Percentiles rank a stretch among this genome's conserved stretches.
These are phyloP conservation scores for Perkinsus chesapeaki DNA, from an alignment of 169 alveolate species.

Conservation along the genomic window DNA sequence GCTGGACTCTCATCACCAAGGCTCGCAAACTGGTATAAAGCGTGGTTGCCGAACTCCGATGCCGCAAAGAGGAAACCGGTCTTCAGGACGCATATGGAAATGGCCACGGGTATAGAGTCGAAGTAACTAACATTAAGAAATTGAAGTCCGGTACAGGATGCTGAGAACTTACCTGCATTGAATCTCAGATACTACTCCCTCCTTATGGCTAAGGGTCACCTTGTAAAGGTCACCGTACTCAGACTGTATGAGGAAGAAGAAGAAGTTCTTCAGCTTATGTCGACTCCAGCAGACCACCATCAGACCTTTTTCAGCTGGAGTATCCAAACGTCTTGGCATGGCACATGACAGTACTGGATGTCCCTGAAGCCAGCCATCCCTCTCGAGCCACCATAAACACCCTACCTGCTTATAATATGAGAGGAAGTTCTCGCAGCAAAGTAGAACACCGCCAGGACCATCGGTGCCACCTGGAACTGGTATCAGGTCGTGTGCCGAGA, in stretches of 20 bases:
- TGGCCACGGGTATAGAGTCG: slow-evolving; percentile 90
- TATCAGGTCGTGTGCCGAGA: slow-evolving; percentile 80
- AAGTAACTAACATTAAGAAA: slow-evolving; percentile 68
- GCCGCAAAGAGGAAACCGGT: slow-evolving; percentile 93
- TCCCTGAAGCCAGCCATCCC: slow-evolving; percentile 32
- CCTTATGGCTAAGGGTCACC: slow-evolving; percentile 71
- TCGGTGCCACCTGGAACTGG: slow-evolving; percentile 89
- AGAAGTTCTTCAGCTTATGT: slow-evolving; percentile 83
- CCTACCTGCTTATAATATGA: slow-evolving; percentile 72
- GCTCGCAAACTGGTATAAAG: slow-evolving; percentile 50
- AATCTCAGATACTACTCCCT: slow-evolving; percentile 71
- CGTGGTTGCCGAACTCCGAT: slow-evolving; percentile 92
- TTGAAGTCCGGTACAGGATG: slow-evolving; percentile 28
- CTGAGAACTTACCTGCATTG: slow-evolving; percentile 34
- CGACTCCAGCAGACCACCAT: slow-evolving; percentile 75
- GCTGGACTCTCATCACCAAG: slow-evolving; percentile 65
- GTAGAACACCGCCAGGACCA: slow-evolving; percentile 96
- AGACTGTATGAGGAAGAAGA: slow-evolving; percentile 85
- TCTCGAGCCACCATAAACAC: not conserved
- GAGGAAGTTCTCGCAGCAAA: slow-evolving; percentile 89
- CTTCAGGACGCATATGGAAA: slow-evolving; percentile 81
- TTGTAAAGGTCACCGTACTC: slow-evolving; percentile 92
- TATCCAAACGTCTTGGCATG: slow-evolving; percentile 87
- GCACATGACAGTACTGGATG: slow-evolving; percentile 84
- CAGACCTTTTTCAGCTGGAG: slow-evolving; percentile 65